Evolutionary conservation across 306 rosid genomes (phyloP), one percentile per base, ranked within the genome.

Genomic region (Hippophae rhamnoides): DNA sequence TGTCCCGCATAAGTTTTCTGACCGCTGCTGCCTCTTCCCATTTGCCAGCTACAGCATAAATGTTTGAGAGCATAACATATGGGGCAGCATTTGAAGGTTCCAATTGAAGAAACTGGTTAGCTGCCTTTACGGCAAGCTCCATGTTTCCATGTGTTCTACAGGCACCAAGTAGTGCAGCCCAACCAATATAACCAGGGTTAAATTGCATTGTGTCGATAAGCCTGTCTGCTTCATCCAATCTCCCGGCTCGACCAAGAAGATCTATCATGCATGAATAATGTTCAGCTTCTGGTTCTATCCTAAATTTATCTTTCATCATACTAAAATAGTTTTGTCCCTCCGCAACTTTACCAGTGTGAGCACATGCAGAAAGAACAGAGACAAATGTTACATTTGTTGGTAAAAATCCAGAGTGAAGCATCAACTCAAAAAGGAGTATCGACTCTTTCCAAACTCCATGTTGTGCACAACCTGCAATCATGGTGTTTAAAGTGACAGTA

Each of bases 111-210:
- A 78, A 70, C 53, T 77, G 78, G 66, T 70, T 71, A 63, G 94
- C 94, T 26, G 90, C 86, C 73, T 82, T 82, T 58, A 75, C 74
- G 1, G 95, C 97, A 47, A 90, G 73, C 52, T 84, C 90, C 75
- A 90, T 66, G 71, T 86, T 86, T 69, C 88, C 95, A 49, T 86
- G 86, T 45, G 75, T 86, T 78, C 80, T 84, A 78, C 88, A 82
- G 6, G 97, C 94, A 60, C 97, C 84, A 7, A 90, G 94, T 52
- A 84, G 70, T 56, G 95, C 58, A 73, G 90, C 95, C 95, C 97
- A 90, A 57, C 78, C 80, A 45, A 82, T 58, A 50, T 77, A 72
- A 56, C 87, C 79, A 10, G 94, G 90, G 68, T 63, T 71, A 56
- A 84, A 80, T 57, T 93, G 94, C 86, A 86, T 82, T 12, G 75